A percentile compares a stretch with the other conserved stretches of the same genome.
These are phyloP conservation scores for Saitozyma sp. DNA, from an alignment of 768 basidiomycete genomes.

Conservation along the genomic window DNA sequence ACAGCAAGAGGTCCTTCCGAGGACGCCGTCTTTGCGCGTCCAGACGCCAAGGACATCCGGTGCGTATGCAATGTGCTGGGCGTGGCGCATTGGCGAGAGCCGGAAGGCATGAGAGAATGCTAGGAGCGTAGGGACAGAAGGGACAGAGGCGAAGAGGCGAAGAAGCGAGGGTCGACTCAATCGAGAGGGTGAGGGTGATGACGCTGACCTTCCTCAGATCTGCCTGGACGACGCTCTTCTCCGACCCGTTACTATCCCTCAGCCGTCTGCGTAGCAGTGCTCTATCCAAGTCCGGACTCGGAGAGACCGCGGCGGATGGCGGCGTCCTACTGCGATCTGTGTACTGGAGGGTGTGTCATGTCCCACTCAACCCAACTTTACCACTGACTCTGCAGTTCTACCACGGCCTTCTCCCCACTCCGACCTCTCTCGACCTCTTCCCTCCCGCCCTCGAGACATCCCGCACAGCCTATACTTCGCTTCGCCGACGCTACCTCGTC, in stretches of 20 bases:
- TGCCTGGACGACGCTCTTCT: conserved; percentile 27
- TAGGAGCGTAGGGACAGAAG: too few species aligned
- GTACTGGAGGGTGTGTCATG: conserved; percentile 44
- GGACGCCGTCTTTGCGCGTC: conserved; percentile 7
- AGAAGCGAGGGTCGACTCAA: too few species aligned
- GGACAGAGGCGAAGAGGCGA: too few species aligned
- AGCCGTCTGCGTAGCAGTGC: conserved; percentile 22
- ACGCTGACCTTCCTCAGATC: conserved; percentile 13
- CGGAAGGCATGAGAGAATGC: too few species aligned
- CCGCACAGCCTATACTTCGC: conserved; percentile 28
- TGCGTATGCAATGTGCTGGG: not conserved
- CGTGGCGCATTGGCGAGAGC: not conserved
- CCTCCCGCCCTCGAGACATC: conserved; percentile 13
- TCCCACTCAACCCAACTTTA: not conserved
- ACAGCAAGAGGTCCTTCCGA: not conserved
- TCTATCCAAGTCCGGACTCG: conserved; percentile 30
- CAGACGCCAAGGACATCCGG: conserved; percentile 4
- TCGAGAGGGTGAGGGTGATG: not conserved
- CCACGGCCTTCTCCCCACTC: conserved; percentile 38
- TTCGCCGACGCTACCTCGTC: conserved; percentile 42
- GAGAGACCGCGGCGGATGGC: conserved; percentile 27
- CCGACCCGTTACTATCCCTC: conserved; percentile 41
- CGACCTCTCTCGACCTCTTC: conserved; percentile 38
- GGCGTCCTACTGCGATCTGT: conserved; percentile 42
- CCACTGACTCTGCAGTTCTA: conserved; percentile 27